Conservation (phyloP, 495 filamentous ascomycete species). For the Trichoderma gamsii region DNA sequence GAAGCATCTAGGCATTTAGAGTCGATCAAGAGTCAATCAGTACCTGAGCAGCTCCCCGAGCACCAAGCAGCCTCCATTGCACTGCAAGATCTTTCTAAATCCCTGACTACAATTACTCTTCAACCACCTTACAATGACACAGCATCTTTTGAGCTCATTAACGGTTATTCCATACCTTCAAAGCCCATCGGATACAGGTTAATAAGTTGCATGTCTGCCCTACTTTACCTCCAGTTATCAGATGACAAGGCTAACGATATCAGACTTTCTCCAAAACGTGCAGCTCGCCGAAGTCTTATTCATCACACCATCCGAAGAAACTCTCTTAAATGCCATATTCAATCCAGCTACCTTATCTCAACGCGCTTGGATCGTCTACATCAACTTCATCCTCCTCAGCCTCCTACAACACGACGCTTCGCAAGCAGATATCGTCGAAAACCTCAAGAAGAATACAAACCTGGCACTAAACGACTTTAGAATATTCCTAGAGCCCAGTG, state of each 20-base stretch:
- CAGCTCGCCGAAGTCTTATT: constrained; percentile 19
- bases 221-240: not conserved
- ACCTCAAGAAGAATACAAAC: constrained; percentile 18
- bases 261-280: not conserved
- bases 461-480: constrained; percentile 22
- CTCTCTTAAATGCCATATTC: constrained; percentile 19
- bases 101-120: not conserved
- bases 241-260: not conserved
- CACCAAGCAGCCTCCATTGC: not conserved
- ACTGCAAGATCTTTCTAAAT: not conserved
- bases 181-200: not conserved
- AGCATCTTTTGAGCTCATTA: not conserved
- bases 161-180: not conserved
- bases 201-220: not conserved
- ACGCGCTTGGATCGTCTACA: constrained; percentile 20
- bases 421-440: not conserved
- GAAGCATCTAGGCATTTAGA: not conserved
- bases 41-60: not conserved
- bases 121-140: not conserved
- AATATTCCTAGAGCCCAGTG: constrained; percentile 24
- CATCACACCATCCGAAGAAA: constrained; percentile 18
- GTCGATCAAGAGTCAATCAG: not conserved
- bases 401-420: not conserved
- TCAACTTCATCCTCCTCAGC: constrained; percentile 19
- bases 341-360: constrained; percentile 19